phyloP scores from a whole-genome alignment of 2,329 filamentous ascomycete genomes.

The Bipolaris victoriae region DNA sequence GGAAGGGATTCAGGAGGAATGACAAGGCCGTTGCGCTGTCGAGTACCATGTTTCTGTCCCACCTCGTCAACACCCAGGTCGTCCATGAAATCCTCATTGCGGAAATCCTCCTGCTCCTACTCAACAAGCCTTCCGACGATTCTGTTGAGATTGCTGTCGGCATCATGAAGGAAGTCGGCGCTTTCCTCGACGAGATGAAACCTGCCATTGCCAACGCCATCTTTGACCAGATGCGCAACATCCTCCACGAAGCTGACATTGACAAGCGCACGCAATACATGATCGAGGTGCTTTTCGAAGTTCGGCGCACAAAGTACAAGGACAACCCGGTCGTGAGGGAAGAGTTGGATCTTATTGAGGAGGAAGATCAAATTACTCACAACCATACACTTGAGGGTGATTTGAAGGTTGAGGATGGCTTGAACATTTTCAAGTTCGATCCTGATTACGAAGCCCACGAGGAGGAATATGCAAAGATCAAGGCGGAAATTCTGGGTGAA shows the following conservation, averaged over 20 bases:
- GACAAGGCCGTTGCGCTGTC: constrained; percentile 96
- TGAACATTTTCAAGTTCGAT: constrained; percentile 97
- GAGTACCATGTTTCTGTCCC: constrained; percentile 91
- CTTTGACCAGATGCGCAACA: constrained; percentile 94
- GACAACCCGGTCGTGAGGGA: constrained; percentile 90
- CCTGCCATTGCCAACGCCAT: constrained; percentile 84
- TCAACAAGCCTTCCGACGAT: constrained; percentile 96
- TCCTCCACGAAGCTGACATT: constrained; percentile 94
- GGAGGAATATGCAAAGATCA: constrained; percentile 84
- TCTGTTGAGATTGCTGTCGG: constrained; percentile 97
- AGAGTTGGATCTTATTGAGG: constrained; percentile 92
- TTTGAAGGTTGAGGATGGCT: constrained; percentile 78
- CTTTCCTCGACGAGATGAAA: constrained; percentile 96
- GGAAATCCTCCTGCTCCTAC: constrained; percentile 87
- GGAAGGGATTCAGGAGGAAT: constrained; percentile 93
- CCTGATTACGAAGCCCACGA: constrained; percentile 89
- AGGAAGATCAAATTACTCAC: constrained; percentile 98
- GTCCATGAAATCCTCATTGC: constrained; percentile 92
- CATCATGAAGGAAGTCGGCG: constrained; percentile 88
- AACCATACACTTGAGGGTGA: constrained; percentile 76
- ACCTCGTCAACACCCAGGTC: constrained; percentile 95
- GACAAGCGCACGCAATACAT: constrained; percentile 99
- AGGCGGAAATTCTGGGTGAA: constrained; percentile 92
- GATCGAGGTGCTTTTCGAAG: constrained; percentile 97
- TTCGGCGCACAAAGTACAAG: constrained; percentile 95